Evolutionary conservation across 148 eudicot species (phyloP).

Genomic region (Cornus florida): DNA sequence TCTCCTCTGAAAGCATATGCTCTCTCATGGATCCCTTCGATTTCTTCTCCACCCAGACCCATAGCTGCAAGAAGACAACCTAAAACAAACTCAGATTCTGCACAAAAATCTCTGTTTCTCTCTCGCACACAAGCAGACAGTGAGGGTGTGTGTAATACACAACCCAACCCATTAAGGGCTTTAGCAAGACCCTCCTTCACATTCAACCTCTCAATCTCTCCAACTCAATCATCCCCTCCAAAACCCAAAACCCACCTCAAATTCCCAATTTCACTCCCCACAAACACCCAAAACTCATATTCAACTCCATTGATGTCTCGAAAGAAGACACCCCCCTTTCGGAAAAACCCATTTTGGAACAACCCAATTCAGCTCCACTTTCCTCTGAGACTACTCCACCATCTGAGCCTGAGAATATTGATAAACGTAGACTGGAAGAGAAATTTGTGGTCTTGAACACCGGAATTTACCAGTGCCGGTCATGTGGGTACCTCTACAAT

Average conservation of each 20-base stretch:
- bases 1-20: neutral
- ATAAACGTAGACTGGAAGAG: constrained; percentile 69
- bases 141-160: neutral
- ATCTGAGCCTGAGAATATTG: constrained; percentile 19
- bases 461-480: constrained; percentile 83
- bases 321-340: constrained; percentile 77
- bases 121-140: neutral
- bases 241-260: constrained; percentile 30
- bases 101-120: no score
- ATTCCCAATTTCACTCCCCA: constrained; percentile 15
- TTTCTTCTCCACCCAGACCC: constrained; percentile 5
- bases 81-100: neutral
- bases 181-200: constrained; percentile 32
- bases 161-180: constrained; percentile 14
- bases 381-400: constrained; percentile 6
- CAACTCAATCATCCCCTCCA: constrained; percentile 34
- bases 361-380: constrained; percentile 29
- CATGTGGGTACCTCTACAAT: constrained; percentile 79
- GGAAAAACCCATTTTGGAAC: constrained; percentile 31
- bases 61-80: neutral
- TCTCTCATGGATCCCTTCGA: constrained; percentile 12
- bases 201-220: constrained; percentile 24
- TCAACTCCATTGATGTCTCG: constrained; percentile 68
- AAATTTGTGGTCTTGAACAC: constrained; percentile 92
- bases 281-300: constrained; percentile 25